A percentile compares a stretch with the other conserved stretches of the same genome.
Conservation (phyloP, 192 early-diverging fungal genomes). For the Rhizophagus prolifer region DNA sequence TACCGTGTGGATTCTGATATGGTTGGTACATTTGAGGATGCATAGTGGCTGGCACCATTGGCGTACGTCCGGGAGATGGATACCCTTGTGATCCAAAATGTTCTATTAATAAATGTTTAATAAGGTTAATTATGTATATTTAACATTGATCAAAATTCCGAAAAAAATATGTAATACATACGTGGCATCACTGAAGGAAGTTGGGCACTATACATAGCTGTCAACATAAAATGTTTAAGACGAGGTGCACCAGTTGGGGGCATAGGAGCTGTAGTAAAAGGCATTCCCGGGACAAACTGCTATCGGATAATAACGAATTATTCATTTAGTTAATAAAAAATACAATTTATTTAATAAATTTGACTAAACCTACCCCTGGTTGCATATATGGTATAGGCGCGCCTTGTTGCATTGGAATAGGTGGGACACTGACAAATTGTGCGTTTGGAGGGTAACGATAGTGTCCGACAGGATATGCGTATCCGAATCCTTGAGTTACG, state of each 20-base stretch:
- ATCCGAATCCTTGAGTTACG: slow-evolving; percentile 41
- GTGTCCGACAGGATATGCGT: slow-evolving; percentile 35
- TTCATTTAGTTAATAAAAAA: background rate
- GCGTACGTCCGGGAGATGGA: slow-evolving; percentile 47
- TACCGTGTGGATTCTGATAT: slow-evolving; percentile 48
- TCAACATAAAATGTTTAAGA: background rate
- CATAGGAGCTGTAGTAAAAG: slow-evolving; percentile 39
- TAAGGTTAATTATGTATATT: background rate
- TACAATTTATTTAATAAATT: background rate
- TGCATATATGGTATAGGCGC: slow-evolving; percentile 47
- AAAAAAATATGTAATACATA: slow-evolving; percentile 32
- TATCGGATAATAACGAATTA: slow-evolving; percentile 2
- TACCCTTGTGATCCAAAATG: slow-evolving; percentile 52
- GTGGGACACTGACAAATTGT: slow-evolving; percentile 47
- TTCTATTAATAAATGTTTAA: slow-evolving; percentile 32
- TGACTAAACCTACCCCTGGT: slow-evolving; percentile 36
- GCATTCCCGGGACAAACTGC: slow-evolving; percentile 42
- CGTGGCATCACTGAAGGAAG: slow-evolving; percentile 45
- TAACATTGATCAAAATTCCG: background rate
- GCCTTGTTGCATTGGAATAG: slow-evolving; percentile 48
- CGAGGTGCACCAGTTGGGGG: slow-evolving; percentile 36
- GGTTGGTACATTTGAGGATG: slow-evolving; percentile 54
- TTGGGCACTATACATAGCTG: slow-evolving; percentile 47
- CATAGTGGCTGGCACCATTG: slow-evolving; percentile 54
- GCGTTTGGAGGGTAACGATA: slow-evolving; percentile 34